Evolutionary conservation across 306 rosid genomes (phyloP).

Genomic region (Astragalus membranaceus): DNA sequence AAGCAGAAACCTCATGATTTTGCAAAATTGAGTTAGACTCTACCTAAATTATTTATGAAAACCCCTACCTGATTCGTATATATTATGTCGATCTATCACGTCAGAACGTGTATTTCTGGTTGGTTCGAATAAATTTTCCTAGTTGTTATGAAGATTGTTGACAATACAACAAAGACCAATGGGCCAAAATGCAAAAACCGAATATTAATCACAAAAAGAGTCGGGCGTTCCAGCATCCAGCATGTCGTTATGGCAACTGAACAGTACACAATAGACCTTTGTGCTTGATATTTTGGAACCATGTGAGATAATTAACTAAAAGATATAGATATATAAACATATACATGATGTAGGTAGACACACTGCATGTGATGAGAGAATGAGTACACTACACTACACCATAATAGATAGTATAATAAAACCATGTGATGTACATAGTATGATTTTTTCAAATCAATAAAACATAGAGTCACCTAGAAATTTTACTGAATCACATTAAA

Average conservation of each 20-base stretch:
- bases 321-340: no score
- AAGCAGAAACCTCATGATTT: no score
- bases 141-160: neutral
- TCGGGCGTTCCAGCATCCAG: neutral
- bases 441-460: no score
- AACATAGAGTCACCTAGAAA: no score
- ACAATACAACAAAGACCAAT: neutral
- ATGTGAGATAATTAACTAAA: neutral
- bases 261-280: neutral
- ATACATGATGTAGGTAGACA: neutral
- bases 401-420: no score
- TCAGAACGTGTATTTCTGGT: neutral
- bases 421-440: no score
- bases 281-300: slow-evolving; percentile 5
- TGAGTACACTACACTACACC: neutral
- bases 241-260: slow-evolving; percentile 8
- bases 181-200: neutral
- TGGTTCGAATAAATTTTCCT: neutral
- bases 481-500: no score
- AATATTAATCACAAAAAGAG: neutral
- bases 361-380: slow-evolving; percentile 10
- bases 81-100: neutral
- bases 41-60: no score
- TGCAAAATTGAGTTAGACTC: no score
- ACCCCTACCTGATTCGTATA: neutral